Conservation (phyloP, 2,329 filamentous ascomycete genomes). For the Massarina eburnea region DNA sequence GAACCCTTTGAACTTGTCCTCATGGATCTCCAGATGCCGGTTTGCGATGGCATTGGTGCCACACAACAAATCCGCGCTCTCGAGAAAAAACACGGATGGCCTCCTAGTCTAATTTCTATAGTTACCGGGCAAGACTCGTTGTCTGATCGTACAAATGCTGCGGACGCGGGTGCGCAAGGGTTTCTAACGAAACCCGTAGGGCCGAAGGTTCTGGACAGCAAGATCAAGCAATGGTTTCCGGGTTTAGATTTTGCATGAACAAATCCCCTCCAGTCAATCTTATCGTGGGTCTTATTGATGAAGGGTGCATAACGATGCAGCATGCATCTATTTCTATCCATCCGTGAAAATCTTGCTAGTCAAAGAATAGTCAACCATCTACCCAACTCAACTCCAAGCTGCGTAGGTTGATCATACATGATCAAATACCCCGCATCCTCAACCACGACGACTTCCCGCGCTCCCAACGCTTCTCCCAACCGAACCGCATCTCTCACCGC, state of each 20-base stretch:
- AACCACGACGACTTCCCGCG: constrained; percentile 14
- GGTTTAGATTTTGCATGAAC: too few species aligned
- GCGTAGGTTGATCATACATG: constrained; percentile 20
- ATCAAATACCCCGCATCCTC: constrained; percentile 18
- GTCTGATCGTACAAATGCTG: constrained; percentile 24
- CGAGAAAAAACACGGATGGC: constrained; percentile 28
- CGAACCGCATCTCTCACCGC: constrained; percentile 11
- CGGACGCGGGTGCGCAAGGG: constrained; percentile 31
- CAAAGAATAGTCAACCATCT: constrained; percentile 12
- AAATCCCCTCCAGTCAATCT: too few species aligned
- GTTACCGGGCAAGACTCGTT: constrained; percentile 38
- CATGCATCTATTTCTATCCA: too few species aligned
- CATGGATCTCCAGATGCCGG: constrained; percentile 49
- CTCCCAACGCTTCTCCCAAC: constrained; percentile 15
- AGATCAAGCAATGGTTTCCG: constrained; percentile 1
- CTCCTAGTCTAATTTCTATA: constrained; percentile 32
- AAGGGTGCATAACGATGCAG: too few species aligned
- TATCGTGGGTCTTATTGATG: too few species aligned
- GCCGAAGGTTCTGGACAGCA: constrained; percentile 27
- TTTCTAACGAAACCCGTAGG: constrained; percentile 38
- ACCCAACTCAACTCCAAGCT: constrained; percentile 17
- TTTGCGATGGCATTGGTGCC: constrained; percentile 42
- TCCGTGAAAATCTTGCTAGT: not conserved
- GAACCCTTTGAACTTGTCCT: constrained; percentile 37
- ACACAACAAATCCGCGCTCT: constrained; percentile 36